Base-by-base conservation (phyloP, 257 asterid species). In the Craterostigma plantagineum region DNA sequence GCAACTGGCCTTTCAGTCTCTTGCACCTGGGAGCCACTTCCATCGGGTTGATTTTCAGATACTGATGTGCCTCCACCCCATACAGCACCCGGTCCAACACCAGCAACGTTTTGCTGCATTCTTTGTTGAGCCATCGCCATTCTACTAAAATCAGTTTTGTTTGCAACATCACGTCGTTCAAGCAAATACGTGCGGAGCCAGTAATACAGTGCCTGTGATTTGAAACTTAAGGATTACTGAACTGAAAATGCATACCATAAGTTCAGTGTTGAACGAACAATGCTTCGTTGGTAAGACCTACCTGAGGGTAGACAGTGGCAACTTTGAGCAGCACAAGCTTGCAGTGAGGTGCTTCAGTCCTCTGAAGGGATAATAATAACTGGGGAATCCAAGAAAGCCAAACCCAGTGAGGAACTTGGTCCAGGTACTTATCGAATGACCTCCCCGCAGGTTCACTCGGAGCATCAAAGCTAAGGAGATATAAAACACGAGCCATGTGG, bases 371-470 rank as follows among this genome's bases (percentile, higher is more conserved):
- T 50, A 83, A 72, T 55, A 90, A 64, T 36, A 90, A 70, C 71
- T 90, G 98, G 12, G 99, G 99, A 61, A 90, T 83, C 99, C 99
- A 90, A 52, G 99, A 74, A 61, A 90, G 87, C 99, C 95, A 90
- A 60, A 83, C 94, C 99, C 95, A 90, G 42, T 83, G 67, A 35
- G 99, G 99, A 53, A 83, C 62, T 58, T 83, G 92, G 30, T 83
- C 99, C 65, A 79, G 49, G 65, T 76, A 79, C 74, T 90, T 90
- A 64, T 83, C 95, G 58, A 90, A 90, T 47, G 98, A 73, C 67
- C 79, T 76, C 39, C 98, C 98, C 37, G 83, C 99, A 34, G 95
- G 70, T 60, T 90, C 95, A 63, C 50, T 77, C 48, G 95, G 84
- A 49, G 95, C 72, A 65, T 90, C 98, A 59, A 90, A 90, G 67